Percentiles rank a stretch among this genome's conserved stretches.
These are phyloP conservation scores for Myriosclerotinia scirpicola DNA, from an alignment of 2,329 filamentous ascomycete genomes.

Conservation along the genomic window DNA sequence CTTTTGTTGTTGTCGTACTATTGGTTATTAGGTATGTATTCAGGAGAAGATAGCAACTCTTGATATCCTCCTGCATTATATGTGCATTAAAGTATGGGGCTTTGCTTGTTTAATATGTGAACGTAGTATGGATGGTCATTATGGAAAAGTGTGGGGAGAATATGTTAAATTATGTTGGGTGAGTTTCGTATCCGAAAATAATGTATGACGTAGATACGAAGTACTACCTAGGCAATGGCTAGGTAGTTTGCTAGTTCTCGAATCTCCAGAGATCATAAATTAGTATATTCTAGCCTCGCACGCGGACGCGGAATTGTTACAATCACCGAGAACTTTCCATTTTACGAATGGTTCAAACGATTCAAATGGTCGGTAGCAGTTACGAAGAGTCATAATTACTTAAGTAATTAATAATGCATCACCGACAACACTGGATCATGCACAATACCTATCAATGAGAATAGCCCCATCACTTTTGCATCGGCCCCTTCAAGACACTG, in stretches of 20 bases:
- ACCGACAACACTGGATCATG: neutral
- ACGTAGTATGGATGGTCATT: neutral
- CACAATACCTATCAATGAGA: neutral
- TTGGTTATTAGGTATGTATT: neutral
- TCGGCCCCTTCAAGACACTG: neutral
- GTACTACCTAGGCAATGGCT: too few species aligned
- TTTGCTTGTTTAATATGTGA: slow-evolving; percentile 1
- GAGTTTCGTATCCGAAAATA: slow-evolving; percentile 9
- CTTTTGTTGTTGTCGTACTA: slow-evolving; percentile 15
- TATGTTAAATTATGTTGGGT: slow-evolving; percentile 17
- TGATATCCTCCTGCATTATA: slow-evolving; percentile 16
- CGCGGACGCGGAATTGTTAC: too few species aligned
- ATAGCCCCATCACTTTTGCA: neutral
- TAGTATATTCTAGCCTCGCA: too few species aligned
- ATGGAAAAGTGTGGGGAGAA: slow-evolving; percentile 21
- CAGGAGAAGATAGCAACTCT: slow-evolving; percentile 2
- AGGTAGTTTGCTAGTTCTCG: neutral
- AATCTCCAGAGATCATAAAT: too few species aligned
- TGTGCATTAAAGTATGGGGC: slow-evolving; percentile 18
- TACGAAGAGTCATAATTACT: too few species aligned
- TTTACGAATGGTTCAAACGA: too few species aligned
- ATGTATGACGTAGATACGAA: slow-evolving; percentile 22
- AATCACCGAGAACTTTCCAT: too few species aligned
- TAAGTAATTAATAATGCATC: neutral
- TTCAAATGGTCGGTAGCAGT: too few species aligned